Evolutionary conservation across 139 green algal genomes (phyloP), one percentile per base, ranked within the genome.

Genomic region (Eudorina sp.): DNA sequence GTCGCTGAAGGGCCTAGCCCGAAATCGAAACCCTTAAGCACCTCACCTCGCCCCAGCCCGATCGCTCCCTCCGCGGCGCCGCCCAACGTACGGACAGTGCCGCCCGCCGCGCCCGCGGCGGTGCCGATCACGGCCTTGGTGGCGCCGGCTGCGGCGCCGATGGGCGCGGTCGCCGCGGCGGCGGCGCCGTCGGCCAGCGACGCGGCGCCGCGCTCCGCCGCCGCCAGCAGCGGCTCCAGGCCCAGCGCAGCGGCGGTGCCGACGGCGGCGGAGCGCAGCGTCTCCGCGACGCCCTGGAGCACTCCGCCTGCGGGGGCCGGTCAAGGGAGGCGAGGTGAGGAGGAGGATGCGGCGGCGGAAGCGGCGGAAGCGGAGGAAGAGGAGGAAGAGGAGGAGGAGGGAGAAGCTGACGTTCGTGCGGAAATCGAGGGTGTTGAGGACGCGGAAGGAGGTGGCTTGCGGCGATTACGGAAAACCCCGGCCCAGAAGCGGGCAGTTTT

Each of bases 131-230:
- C 75, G 2, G 51, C 75, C 75, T 69, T 69, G 48, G 75, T 68
- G 19, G 31, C 51, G 36, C n/a, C 46, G 4, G 75, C 75, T 16
- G 75, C 75, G 14, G 46, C 75, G 51, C n/a, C 18, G 75, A 83
- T 31, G 46, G 75, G 75, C 48, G 75, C 75, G 31, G 75, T 23
- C 34, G 51, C 75, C n/a, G 25, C 53, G 9, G 48, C 46, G 51
- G 75, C 75, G 18, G 75, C 75, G 75, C 51, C 51, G 53, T 69
- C 75, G 18, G 46, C 46, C n/a, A 83, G 51, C 75, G 46, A n/a
- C 75, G n/a, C 75, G 19, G 51, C 46, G n/a, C 75, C 75, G 9
- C 46, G 75, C 75, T 69, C 75, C 31, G 51, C 25, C 75, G 75
- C 75, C 75, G 11, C 75, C 48, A 69, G 8, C 75, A 83, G 51